Evolutionary conservation across 768 basidiomycete genomes (phyloP), one percentile per base, ranked within the genome.

Genomic region (Lactarius vividus): DNA sequence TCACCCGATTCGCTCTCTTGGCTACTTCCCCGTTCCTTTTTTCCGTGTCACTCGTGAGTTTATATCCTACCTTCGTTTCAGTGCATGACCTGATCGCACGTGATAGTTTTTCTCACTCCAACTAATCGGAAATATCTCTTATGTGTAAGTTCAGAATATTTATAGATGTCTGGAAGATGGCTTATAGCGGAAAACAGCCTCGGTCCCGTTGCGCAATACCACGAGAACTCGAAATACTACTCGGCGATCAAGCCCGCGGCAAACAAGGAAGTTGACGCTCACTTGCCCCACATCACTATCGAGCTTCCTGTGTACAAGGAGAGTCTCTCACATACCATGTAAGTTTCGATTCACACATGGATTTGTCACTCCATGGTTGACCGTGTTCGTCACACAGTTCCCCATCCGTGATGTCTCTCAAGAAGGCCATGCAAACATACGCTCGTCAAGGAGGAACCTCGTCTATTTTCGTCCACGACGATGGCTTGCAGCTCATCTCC

Each of bases 291-390:
- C 72, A 81, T 92, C 20, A 89, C 89, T 0, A 79, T 94, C 57
- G 86, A 94, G 75, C 81, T 95, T 78, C 93, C 93, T 0, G 93
- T 94, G 4, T 96, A 94, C 77, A 95, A 94, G 72, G 91, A 93
- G 73, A 89, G 86, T 70, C 75, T 93, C 60, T 87, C 90, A 60
- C 84, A 89, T 72, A 91, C 89, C 0, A 93, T 93, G 91, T 92
- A 74, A 75, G 88, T 80, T 9, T 31, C 61, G 13, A 26, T 71
- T n/a, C n/a, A n/a, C n/a, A n/a, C n/a, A n/a, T n/a, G n/a, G n/a
- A n/a, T n/a, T 61, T 33, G 20, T 31, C 26, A 16, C 9, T 58
- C 23, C 42, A 57, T 62, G 8, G 11, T 26, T 54, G 49, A 37
- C 46, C 28, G 64, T 57, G 28, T 54, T 40, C 57, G 57, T 37